Conservation (phyloP, 2,329 filamentous ascomycete genomes). For the Rutstroemia sp. region DNA sequence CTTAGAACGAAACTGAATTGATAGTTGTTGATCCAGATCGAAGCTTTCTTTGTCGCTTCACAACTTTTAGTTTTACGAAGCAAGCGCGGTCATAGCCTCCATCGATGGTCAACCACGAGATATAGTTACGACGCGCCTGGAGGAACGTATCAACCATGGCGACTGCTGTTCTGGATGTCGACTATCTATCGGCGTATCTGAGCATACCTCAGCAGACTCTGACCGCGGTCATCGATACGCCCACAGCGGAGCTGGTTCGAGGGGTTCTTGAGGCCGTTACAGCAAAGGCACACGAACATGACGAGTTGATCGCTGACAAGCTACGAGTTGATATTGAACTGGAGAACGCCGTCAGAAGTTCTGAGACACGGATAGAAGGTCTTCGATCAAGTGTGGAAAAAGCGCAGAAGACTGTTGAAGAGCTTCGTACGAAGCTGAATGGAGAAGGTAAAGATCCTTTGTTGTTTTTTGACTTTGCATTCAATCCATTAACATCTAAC, state of each 20-base stretch:
- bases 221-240: constrained; percentile 52
- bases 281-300: constrained; percentile 73
- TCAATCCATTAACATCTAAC: too few relatives aligned
- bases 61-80: constrained; percentile 1
- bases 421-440: constrained; percentile 71
- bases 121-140: constrained; percentile 1
- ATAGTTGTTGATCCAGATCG: background rate
- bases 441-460: constrained; percentile 60
- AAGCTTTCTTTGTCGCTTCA: background rate
- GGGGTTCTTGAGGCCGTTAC: constrained; percentile 68
- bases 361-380: constrained; percentile 74
- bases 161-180: constrained; percentile 56
- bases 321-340: constrained; percentile 85
- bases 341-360: constrained; percentile 78
- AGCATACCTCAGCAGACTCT: constrained; percentile 60
- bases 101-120: constrained; percentile 7
- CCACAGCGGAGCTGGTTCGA: constrained; percentile 72
- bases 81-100: background rate
- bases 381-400: constrained; percentile 79
- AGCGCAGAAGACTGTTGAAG: constrained; percentile 74
- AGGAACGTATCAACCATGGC: constrained; percentile 41
- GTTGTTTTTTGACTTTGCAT: background rate
- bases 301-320: constrained; percentile 79
- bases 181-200: constrained; percentile 66
- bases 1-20: too few relatives aligned